Base-by-base conservation (phyloP, 2,329 filamentous ascomycete genomes). In the Hirsutella thompsonii region DNA sequence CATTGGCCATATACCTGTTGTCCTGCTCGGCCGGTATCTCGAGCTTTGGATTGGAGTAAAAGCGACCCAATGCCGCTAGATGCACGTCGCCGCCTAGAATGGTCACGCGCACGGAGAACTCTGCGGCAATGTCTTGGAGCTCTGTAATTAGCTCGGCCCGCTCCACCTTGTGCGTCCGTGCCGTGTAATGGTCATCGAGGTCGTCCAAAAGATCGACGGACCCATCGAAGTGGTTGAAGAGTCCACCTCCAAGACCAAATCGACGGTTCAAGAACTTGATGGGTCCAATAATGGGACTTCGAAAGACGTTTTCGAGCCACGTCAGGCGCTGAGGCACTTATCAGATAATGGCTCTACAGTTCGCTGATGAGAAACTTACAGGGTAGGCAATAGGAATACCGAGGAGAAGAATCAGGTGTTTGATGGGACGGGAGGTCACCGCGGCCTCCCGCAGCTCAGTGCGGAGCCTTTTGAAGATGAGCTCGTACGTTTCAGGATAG, bases 11-110 rank as follows among this genome's bases (percentile, higher is more conserved):
- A 61, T 96, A 96, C 42, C 92, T 78, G 57, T 87, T 83, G 59
- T 98, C 92, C 44, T 81, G 73, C 55, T 90, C 83, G 42, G 80
- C 82, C 1, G 85, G 73, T 28, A 94, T 73, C 40, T 80, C 72
- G 36, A 92, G 70, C 51, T 80, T 81, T 8, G 87, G 85, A 53
- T 92, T 92, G 14, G 86, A 89, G 67, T 94, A 95, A 68, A 98
- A 96, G 45, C 92, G 85, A 0, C 92, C 92, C 20, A 96, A 70
- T 11, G 89, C 92, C 21, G 85, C 89, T 32, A 96, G 68, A 59
- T 96, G 90, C 35, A 96, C 92, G 55, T 96, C 92, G 20, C 92
- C 92, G 49, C 90, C 84, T 4, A 98, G 70, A 46, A 98, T 94
- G 4, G 88, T 96, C 41, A 95, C 74, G 40, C 92, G 83, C 16